Evolutionary conservation across 306 rosid genomes (phyloP).

Genomic region (Casuarina cunninghamiana): DNA sequence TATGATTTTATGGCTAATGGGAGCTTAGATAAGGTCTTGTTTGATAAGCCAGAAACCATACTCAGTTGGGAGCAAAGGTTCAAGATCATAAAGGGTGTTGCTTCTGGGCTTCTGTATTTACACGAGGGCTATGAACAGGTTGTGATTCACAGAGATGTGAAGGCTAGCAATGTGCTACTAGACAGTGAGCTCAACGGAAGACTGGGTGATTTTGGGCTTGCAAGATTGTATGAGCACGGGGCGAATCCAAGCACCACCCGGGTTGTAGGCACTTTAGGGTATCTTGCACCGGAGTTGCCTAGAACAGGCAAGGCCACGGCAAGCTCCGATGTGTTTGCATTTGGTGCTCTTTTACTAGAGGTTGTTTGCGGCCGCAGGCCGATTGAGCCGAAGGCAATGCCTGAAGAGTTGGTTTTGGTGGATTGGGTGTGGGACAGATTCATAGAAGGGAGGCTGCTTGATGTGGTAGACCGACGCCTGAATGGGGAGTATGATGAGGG

Average conservation of each 20-base stretch:
- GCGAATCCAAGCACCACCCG: conserved; percentile 70
- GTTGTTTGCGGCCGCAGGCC: conserved; percentile 75
- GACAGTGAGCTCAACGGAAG: conserved; percentile 73
- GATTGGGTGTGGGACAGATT: conserved; percentile 80
- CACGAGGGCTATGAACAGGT: conserved; percentile 86
- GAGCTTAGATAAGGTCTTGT: conserved; percentile 65
- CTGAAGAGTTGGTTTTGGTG: conserved; percentile 64
- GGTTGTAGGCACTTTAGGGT: conserved; percentile 82
- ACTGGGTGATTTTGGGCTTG: conserved; percentile 79
- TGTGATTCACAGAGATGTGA: conserved; percentile 81
- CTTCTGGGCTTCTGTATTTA: conserved; percentile 69
- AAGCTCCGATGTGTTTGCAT: conserved; percentile 67
- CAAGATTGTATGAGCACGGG: conserved; percentile 80
- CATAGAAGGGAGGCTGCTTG: conserved; percentile 45
- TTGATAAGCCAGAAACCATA: conserved; percentile 46
- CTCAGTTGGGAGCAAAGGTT: conserved; percentile 79
- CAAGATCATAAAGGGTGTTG: conserved; percentile 67
- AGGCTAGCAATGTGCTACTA: conserved; percentile 77
- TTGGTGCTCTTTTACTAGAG: conserved; percentile 76
- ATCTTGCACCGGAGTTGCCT: conserved; percentile 79
- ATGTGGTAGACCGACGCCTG: conserved; percentile 56
- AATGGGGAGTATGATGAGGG: conserved; percentile 40
- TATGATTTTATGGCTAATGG: conserved; percentile 87
- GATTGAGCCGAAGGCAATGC: conserved; percentile 56
- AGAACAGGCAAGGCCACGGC: conserved; percentile 77